Base-by-base conservation (phyloP, 768 basidiomycete species). In the Leccinellum luteum region DNA sequence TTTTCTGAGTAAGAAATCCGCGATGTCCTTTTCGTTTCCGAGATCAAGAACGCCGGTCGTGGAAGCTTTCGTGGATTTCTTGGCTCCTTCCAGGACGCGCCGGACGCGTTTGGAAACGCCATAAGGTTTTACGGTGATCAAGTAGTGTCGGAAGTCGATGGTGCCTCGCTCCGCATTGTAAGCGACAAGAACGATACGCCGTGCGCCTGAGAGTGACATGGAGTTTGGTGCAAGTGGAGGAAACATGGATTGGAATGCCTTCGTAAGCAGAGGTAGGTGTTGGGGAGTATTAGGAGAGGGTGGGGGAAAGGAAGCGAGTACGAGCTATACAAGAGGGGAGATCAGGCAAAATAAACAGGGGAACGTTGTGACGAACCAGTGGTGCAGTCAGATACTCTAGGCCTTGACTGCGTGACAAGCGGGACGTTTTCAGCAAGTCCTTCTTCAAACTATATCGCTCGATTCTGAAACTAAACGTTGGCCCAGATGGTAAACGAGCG, bases 211-310 rank as follows among this genome's bases (percentile, higher is more conserved):
- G 51, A 93, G 85, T 21, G 85, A 82, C 69, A 94, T 79, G 31
- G 84, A 81, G 65, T 90, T 81, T 1, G 92, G 92, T 12, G 91
- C 80, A 48, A 99, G 90, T 0, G 97, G 89, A 5, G 97, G 97
- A 76, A 98, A 99, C 59, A 99, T 78, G 30, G 92, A 88, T 72
- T 98, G 97, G 76, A 99, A 97, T 57, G 94, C 85, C 73, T 97
- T 97, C 82, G 94, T 89, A 68, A 98, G 82, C 57, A 98, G 87
- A 35, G 92, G 82, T 38, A 98, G 80, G 69, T 98, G 94, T 3
- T 87, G 85, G 2, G 92, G 89, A 2, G 88, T 88, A 23, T 76
- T 80, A 3, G 89, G 87, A 10, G 83, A 86, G 51, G 85, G 87
- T 57, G 80, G 85, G 52, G 85, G 93, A 74, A 85, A 96, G 17